Percentiles rank a stretch among this genome's conserved stretches.
Conservation (phyloP, 345 rosid species). For the Syzygium oleosum region DNA sequence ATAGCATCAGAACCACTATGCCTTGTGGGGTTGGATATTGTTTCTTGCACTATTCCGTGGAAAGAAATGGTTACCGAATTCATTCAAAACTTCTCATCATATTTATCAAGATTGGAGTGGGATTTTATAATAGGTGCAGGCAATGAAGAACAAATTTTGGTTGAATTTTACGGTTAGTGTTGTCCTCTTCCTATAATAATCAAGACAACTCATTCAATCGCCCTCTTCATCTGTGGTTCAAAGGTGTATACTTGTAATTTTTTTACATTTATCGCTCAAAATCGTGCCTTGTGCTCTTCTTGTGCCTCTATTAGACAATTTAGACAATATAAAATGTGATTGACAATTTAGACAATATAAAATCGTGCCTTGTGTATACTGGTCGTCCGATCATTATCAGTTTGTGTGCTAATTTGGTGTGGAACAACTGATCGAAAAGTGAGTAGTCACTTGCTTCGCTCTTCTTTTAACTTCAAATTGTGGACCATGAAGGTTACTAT, state of each 20-base stretch:
- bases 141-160: slow-evolving; percentile 22
- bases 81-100: slow-evolving; percentile 37
- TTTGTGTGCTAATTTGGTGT: neutral
- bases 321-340: neutral
- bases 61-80: slow-evolving; percentile 38
- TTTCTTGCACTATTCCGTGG: slow-evolving; percentile 23
- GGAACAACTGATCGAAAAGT: neutral
- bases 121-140: slow-evolving; percentile 31
- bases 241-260: neutral
- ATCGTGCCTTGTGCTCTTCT: neutral
- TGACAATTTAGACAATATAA: too few relatives aligned
- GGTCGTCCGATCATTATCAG: neutral
- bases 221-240: neutral
- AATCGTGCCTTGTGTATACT: too few relatives aligned
- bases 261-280: neutral
- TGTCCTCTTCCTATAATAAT: neutral
- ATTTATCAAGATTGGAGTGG: slow-evolving; percentile 58
- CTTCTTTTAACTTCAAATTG: neutral
- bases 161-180: slow-evolving; percentile 49
- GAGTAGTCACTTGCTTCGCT: neutral
- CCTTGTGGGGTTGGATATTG: slow-evolving; percentile 60
- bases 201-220: neutral
- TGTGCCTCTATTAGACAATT: neutral
- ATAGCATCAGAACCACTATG: slow-evolving; percentile 69
- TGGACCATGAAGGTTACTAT: neutral